Conservation (phyloP, 805 yeast genomes). For the Sungouiella thailandica region DNA sequence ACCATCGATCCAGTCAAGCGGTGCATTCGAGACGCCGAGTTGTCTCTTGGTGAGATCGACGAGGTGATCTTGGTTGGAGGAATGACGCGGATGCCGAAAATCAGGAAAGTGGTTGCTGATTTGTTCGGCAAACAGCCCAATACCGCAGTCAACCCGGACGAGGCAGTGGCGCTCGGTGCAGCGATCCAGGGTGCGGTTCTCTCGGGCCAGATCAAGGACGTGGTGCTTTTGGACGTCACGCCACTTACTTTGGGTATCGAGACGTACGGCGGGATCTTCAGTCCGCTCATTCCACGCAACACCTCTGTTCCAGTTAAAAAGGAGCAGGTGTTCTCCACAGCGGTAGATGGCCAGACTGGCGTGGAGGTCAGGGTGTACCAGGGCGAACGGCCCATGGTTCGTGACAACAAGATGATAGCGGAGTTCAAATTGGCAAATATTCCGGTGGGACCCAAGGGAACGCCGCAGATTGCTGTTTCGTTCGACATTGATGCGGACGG, state of each 20-base stretch:
- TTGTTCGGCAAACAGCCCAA: conserved; percentile 63
- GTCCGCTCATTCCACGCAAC: conserved; percentile 74
- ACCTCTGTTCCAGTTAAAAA: conserved; percentile 73
- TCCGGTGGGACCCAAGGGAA: conserved; percentile 74
- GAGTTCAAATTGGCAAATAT: conserved; percentile 68
- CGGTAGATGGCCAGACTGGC: conserved; percentile 81
- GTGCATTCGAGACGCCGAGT: conserved; percentile 70
- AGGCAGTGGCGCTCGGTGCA: conserved; percentile 28
- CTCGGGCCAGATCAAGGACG: conserved; percentile 23
- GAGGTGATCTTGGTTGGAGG: conserved; percentile 82
- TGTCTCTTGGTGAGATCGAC: conserved; percentile 60
- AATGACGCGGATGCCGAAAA: conserved; percentile 86
- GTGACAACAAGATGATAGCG: conserved; percentile 74
- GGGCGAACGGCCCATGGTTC: conserved; percentile 76
- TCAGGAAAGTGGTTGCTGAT: conserved; percentile 55
- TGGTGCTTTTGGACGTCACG: conserved; percentile 24
- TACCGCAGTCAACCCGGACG: conserved; percentile 75
- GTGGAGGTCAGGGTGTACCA: conserved; percentile 76
- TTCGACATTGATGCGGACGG: conserved; percentile 84
- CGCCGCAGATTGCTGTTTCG: conserved; percentile 71
- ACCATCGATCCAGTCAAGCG: conserved; percentile 71
- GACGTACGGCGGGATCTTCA: conserved; percentile 79
- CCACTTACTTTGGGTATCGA: conserved; percentile 55
- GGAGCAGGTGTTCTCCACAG: conserved; percentile 73
- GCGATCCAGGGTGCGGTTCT: conserved; percentile 27